Percentiles rank a stretch among this genome's conserved stretches.
phyloP scores from a whole-genome alignment of 768 basidiomycete species.

The Phylloporus sp. region DNA sequence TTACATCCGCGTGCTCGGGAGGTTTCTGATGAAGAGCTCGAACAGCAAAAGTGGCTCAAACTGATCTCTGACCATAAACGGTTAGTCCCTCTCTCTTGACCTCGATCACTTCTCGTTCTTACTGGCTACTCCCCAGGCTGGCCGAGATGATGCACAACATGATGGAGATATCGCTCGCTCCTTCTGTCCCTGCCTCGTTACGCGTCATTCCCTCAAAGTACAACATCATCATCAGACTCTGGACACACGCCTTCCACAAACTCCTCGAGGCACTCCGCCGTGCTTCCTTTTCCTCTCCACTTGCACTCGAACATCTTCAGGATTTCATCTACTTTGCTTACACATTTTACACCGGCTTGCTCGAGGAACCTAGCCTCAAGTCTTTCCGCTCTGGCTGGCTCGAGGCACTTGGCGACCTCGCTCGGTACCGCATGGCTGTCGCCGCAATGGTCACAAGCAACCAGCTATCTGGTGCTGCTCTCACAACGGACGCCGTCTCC shows the following conservation, averaged over 20 bases:
- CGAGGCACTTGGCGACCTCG: slow-evolving; percentile 94
- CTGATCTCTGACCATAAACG: slow-evolving; percentile 78
- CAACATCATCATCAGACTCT: slow-evolving; percentile 91
- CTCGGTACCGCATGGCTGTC: slow-evolving; percentile 93
- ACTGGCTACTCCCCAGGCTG: slow-evolving; percentile 49
- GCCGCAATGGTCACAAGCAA: slow-evolving; percentile 71
- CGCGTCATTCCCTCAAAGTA: slow-evolving; percentile 90
- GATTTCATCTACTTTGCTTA: slow-evolving; percentile 96
- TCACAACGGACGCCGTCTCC: slow-evolving; percentile 57
- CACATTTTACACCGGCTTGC: slow-evolving; percentile 84
- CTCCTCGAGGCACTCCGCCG: slow-evolving; percentile 88
- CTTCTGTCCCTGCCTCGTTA: slow-evolving; percentile 82
- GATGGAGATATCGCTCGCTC: slow-evolving; percentile 79
- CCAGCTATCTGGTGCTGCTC: slow-evolving; percentile 37
- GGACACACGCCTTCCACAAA: slow-evolving; percentile 89
- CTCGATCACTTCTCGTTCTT: neutral
- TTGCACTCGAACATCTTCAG: slow-evolving; percentile 85
- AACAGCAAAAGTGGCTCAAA: slow-evolving; percentile 74
- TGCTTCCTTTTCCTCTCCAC: slow-evolving; percentile 61
- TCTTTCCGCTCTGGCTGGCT: slow-evolving; percentile 84
- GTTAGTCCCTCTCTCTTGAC: slow-evolving; percentile 43
- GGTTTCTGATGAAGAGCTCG: slow-evolving; percentile 50
- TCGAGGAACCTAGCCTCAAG: slow-evolving; percentile 73
- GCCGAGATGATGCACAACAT: slow-evolving; percentile 90
- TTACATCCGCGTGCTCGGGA: slow-evolving; percentile 32